A percentile compares a stretch with the other conserved stretches of the same genome.
Evolutionary conservation across 1,284 basidiomycete species (phyloP).

Genomic region (Athelia psychrophila): DNA sequence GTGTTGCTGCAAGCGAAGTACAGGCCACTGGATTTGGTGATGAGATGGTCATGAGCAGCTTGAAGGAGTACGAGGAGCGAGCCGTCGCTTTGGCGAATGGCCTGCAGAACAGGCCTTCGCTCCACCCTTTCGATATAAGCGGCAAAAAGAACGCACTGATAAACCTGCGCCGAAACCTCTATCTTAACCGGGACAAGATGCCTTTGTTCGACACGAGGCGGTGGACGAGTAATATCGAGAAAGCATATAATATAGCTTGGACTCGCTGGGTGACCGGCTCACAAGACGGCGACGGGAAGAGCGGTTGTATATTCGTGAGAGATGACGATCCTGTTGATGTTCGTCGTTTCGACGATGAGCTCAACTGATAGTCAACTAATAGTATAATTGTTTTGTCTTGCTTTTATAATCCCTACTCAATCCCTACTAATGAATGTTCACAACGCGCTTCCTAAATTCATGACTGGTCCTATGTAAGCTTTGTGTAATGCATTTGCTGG

Average conservation of each 20-base stretch:
- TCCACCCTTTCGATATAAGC: slow-evolving; percentile 24
- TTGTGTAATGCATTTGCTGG: too few relatives aligned
- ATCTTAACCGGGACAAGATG: slow-evolving; percentile 43
- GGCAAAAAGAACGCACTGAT: slow-evolving; percentile 30
- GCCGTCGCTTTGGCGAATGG: slow-evolving; percentile 43
- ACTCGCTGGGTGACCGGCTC: slow-evolving; percentile 51
- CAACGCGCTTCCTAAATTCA: too few relatives aligned
- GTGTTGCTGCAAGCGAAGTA: slow-evolving; percentile 57
- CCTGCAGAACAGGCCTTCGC: slow-evolving; percentile 20
- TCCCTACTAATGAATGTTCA: too few relatives aligned
- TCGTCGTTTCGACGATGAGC: neutral
- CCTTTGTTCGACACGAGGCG: slow-evolving; percentile 55
- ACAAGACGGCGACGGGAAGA: slow-evolving; percentile 29
- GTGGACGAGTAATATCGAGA: slow-evolving; percentile 56
- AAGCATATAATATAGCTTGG: slow-evolving; percentile 50
- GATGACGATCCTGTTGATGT: slow-evolving; percentile 28
- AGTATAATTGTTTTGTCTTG: too few relatives aligned
- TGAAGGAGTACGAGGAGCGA: slow-evolving; percentile 51
- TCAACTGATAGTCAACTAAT: too few relatives aligned
- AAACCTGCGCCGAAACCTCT: slow-evolving; percentile 43
- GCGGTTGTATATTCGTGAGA: slow-evolving; percentile 38
- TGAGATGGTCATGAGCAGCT: slow-evolving; percentile 48
- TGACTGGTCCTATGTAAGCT: too few relatives aligned
- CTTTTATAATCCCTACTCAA: too few relatives aligned
- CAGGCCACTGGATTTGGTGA: slow-evolving; percentile 54